phyloP scores from a whole-genome alignment of 2,329 filamentous ascomycete species.

The Ceratocystis papillata region DNA sequence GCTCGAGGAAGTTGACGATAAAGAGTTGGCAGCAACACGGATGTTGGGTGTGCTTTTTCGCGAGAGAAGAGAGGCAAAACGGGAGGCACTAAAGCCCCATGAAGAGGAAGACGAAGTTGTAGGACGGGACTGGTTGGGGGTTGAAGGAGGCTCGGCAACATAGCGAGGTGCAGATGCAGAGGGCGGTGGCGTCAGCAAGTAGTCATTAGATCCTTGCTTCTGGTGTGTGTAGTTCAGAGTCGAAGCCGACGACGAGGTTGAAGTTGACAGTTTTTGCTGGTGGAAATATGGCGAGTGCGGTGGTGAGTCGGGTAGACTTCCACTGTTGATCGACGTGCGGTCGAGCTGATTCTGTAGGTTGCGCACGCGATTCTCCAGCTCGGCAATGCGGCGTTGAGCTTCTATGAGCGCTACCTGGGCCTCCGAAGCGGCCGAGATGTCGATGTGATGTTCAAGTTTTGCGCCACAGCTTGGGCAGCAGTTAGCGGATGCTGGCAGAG shows the following conservation, averaged over 20 bases:
- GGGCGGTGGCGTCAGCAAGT: slow-evolving; percentile 26
- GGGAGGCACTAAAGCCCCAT: slow-evolving; percentile 35
- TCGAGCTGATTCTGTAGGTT: slow-evolving; percentile 53
- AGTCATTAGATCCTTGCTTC: slow-evolving; percentile 28
- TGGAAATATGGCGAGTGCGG: slow-evolving; percentile 30
- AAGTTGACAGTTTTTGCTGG: slow-evolving; percentile 59
- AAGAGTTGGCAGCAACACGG: slow-evolving; percentile 25
- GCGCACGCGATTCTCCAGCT: slow-evolving; percentile 60
- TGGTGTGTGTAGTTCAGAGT: slow-evolving; percentile 25
- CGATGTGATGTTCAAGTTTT: slow-evolving; percentile 30
- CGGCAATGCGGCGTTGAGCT: slow-evolving; percentile 51
- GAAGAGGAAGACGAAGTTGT: slow-evolving; percentile 38
- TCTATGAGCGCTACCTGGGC: slow-evolving; percentile 27
- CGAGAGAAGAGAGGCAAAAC: slow-evolving; percentile 37
- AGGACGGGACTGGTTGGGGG: slow-evolving; percentile 26
- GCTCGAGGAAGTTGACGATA: slow-evolving; percentile 34
- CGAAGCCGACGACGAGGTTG: slow-evolving; percentile 51
- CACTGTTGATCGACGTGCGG: neutral
- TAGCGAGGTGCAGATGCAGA: slow-evolving; percentile 21
- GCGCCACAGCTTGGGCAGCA: slow-evolving; percentile 45
- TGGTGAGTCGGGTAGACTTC: slow-evolving; percentile 36
- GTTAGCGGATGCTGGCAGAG: slow-evolving; percentile 28
- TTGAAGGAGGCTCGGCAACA: slow-evolving; percentile 27
- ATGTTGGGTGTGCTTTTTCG: slow-evolving; percentile 40
- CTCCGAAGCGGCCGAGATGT: slow-evolving; percentile 25